Base-by-base conservation (phyloP, 192 early-diverging fungal genomes). In the Linnemannia schmuckeri region DNA sequence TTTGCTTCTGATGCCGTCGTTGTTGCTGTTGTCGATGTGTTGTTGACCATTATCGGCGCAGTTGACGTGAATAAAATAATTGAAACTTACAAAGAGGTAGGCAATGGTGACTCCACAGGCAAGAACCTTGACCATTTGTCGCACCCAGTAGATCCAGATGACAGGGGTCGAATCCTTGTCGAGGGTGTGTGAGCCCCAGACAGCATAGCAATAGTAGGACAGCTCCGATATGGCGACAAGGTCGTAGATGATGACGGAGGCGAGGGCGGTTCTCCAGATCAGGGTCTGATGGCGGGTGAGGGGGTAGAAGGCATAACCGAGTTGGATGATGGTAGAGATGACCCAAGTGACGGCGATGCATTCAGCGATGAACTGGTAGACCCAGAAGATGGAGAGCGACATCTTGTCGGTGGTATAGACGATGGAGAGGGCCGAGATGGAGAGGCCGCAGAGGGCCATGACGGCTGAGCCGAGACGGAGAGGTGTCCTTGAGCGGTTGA, bases 261-360 rank as follows among this genome's bases (percentile, higher is more conserved):
- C 85, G 6, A 87, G 55, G 10, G 85, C 85, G 7, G 85, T 81
- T 49, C 85, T 49, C 85, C 85, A 87, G 61, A 87, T 80, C 61
- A 81, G 37, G n/a, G 75, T 87, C 68, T 87, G 85, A 27, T 87
- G 85, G 22, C 80, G 75, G 17, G 85, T 87, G n/a, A 77, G n/a
- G 8, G 85, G 85, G 72, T 87, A 87, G 42, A 87, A 87, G 52
- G 85, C 79, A 38, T 87, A 87, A 6, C 85, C 85, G 41, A 87
- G 85, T 22, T 87, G 85, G 68, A 87, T 87, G 30, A 87, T 87
- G 33, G 85, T 87, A 9, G 76, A 72, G 72, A 87, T 70, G 57
- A 87, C 72, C 85, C 85, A 87, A 18, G 85, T 87, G 22, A 87
- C 70, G 0, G 85, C 69, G 9, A 87, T 57, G 41, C 75, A 81